Percentiles rank a stretch among this genome's conserved stretches.
Evolutionary conservation across 2,329 filamentous ascomycete genomes (phyloP).

Genomic region (Beauveria rudraprayagi): DNA sequence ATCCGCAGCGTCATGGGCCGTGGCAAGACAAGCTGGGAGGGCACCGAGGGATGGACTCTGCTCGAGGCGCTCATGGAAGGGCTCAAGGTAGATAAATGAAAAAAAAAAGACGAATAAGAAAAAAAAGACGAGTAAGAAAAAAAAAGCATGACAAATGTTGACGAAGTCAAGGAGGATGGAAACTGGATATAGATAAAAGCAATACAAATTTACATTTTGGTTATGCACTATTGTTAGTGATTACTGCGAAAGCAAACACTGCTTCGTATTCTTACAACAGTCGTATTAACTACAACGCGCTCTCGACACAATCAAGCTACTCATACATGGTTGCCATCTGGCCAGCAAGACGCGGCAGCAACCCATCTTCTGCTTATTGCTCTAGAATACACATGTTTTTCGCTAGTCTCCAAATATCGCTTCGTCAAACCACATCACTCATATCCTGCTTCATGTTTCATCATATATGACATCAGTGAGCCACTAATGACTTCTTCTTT

Average conservation of each 20-base stretch:
- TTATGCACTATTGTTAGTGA: background rate
- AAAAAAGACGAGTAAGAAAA: background rate
- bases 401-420: background rate
- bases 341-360: background rate
- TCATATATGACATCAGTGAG: background rate
- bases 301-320: background rate
- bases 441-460: background rate
- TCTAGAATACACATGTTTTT: background rate
- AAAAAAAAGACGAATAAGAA: background rate
- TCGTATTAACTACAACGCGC: background rate
- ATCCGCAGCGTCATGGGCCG: slow-evolving; percentile 76
- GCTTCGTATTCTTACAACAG: background rate
- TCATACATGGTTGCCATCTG: background rate
- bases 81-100: slow-evolving; percentile 31
- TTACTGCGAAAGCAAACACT: background rate
- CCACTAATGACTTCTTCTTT: too few species aligned
- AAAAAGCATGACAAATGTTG: background rate
- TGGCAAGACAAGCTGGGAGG: slow-evolving; percentile 78
- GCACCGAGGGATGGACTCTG: slow-evolving; percentile 56
- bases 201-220: background rate
- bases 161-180: background rate
- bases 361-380: background rate
- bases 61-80: slow-evolving; percentile 51
- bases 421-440: slow-evolving; percentile 1
- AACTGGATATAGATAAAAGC: slow-evolving; percentile 1